Evolutionary conservation across 495 filamentous ascomycete genomes (phyloP).

Genomic region (Neurospora sp.): DNA sequence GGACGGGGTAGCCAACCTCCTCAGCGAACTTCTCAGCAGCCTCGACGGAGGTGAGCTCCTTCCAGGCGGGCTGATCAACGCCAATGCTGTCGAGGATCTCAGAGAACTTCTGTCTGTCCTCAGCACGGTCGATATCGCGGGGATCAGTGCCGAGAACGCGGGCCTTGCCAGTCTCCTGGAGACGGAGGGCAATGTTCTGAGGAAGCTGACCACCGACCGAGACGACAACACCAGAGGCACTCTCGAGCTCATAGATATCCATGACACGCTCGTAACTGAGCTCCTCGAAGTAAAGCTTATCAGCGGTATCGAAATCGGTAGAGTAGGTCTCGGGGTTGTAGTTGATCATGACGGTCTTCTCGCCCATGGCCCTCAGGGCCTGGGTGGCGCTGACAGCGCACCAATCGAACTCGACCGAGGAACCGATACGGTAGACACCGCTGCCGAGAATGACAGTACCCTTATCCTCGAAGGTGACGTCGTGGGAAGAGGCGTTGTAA

Average conservation of each 20-base stretch:
- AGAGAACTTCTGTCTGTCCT: slow-evolving; percentile 97
- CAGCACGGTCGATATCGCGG: slow-evolving; percentile 89
- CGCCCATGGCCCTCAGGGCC: slow-evolving; percentile 76
- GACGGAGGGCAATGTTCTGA: slow-evolving; percentile 89
- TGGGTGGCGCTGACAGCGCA: slow-evolving; percentile 91
- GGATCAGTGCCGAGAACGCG: slow-evolving; percentile 88
- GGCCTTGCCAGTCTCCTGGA: slow-evolving; percentile 85
- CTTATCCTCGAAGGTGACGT: slow-evolving; percentile 92
- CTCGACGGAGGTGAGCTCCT: slow-evolving; percentile 85
- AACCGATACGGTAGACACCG: slow-evolving; percentile 94
- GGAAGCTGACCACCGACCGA: slow-evolving; percentile 93
- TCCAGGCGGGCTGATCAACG: slow-evolving; percentile 95
- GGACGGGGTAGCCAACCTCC: slow-evolving; percentile 83
- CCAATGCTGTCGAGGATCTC: slow-evolving; percentile 91
- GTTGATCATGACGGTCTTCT: slow-evolving; percentile 99
- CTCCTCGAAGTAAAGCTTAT: slow-evolving; percentile 95
- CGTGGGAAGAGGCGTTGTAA: slow-evolving; percentile 93
- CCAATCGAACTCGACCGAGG: slow-evolving; percentile 98
- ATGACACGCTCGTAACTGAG: slow-evolving; percentile 94
- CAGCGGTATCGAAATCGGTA: slow-evolving; percentile 91
- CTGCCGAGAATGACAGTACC: slow-evolving; percentile 82
- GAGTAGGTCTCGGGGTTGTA: slow-evolving; percentile 83
- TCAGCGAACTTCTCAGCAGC: slow-evolving; percentile 81
- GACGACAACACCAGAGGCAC: slow-evolving; percentile 79
- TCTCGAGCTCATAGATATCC: slow-evolving; percentile 96